Evolutionary conservation across 441 rosid genomes (phyloP).

Genomic region (Mallotus japonicus): DNA sequence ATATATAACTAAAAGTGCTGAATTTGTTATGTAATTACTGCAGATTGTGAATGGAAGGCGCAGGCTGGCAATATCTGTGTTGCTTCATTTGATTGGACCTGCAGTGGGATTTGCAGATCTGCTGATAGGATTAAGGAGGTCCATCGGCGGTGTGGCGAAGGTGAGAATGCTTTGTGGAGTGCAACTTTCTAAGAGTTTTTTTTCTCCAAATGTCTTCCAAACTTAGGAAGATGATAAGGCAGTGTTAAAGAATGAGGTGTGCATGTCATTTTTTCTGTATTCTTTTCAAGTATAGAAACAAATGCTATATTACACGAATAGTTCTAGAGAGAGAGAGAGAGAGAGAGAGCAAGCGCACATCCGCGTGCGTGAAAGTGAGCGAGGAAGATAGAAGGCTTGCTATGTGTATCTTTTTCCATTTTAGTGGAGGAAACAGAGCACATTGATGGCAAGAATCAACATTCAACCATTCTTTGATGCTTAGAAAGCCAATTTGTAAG

Average conservation of each 20-base stretch:
- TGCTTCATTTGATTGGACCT: constrained; percentile 88
- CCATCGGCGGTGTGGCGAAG: constrained; percentile 81
- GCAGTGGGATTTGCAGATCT: constrained; percentile 88
- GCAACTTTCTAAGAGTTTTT: constrained; percentile 46
- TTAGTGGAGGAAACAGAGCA: constrained; percentile 38
- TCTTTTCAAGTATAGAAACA: constrained; percentile 31
- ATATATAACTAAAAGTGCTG: neutral
- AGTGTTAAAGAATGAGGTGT: constrained; percentile 6
- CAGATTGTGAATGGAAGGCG: constrained; percentile 93
- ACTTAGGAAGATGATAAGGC: constrained; percentile 32
- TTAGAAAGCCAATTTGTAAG: constrained; percentile 47
- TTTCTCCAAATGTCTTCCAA: constrained; percentile 28
- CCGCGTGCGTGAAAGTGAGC: neutral
- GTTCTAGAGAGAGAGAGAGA: constrained; percentile 5
- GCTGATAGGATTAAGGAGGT: constrained; percentile 80
- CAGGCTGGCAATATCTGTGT: constrained; percentile 85
- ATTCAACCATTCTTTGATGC: constrained; percentile 43
- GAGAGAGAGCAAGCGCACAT: neutral
- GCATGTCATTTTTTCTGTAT: constrained; percentile 21
- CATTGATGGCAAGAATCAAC: constrained; percentile 21
- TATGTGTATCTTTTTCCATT: constrained; percentile 36
- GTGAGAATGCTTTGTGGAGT: constrained; percentile 73
- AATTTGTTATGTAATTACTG: constrained; percentile 5
- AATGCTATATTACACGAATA: constrained; percentile 2
- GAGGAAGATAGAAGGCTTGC: constrained; percentile 25